Percentiles rank a stretch among this genome's conserved stretches.
These are phyloP conservation scores for Clathrospora elynae DNA, from an alignment of 2,329 filamentous ascomycete species.

Conservation along the genomic window DNA sequence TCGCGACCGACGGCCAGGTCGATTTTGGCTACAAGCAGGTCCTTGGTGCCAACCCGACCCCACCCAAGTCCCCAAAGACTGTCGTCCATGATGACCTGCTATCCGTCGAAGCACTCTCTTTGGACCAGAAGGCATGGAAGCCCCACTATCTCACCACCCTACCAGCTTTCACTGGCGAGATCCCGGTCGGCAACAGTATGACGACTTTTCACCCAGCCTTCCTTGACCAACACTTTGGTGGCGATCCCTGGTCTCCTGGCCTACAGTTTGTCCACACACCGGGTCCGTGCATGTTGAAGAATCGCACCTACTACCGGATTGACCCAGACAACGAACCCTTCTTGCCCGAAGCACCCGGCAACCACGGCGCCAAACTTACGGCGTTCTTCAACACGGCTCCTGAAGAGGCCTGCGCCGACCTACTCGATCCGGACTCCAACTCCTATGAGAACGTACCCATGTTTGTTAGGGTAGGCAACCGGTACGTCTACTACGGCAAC, in stretches of 20 bases:
- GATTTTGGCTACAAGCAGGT: conserved; percentile 14
- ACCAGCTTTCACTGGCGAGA: conserved; percentile 18
- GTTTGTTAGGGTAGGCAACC: conserved; percentile 43
- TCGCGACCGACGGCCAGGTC: conserved; percentile 29
- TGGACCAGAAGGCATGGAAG: conserved; percentile 35
- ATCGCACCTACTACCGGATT: conserved; percentile 51
- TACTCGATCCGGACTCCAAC: conserved; percentile 23
- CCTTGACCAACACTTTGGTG: conserved; percentile 46
- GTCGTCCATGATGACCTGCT: conserved; percentile 11
- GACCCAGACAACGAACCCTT: conserved; percentile 49
- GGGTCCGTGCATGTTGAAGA: conserved; percentile 33
- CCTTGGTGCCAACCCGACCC: conserved; percentile 15
- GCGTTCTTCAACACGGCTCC: conserved; percentile 52
- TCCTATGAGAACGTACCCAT: conserved; percentile 50
- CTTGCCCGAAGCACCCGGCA: conserved; percentile 48
- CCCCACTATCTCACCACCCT: conserved; percentile 47
- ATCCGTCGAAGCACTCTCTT: conserved; percentile 21
- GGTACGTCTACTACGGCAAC: conserved; percentile 53
- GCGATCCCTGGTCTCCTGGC: conserved; percentile 49
- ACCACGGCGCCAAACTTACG: conserved; percentile 55
- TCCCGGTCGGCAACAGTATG: conserved; percentile 30
- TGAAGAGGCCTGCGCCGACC: conserved; percentile 33
- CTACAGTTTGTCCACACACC: conserved; percentile 44
- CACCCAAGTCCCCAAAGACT: conserved; percentile 16
- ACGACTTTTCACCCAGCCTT: conserved; percentile 49